phyloP scores from a whole-genome alignment of 345 rosid genomes.

The Chamaenerion angustifolium region DNA sequence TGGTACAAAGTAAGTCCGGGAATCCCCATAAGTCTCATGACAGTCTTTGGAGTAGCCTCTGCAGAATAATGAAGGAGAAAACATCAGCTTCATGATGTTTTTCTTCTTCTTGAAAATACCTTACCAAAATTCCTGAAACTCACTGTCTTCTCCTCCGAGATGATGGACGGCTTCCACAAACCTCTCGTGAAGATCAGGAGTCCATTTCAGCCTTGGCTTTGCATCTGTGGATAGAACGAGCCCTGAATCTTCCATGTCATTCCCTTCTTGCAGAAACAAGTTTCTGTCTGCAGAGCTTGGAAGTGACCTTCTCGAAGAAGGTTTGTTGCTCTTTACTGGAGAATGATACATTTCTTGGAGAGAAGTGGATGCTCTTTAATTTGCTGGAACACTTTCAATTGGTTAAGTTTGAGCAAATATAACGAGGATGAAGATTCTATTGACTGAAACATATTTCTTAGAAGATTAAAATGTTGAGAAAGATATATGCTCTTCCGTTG shows the following conservation, averaged over 20 bases:
- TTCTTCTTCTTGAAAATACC: too few relatives aligned
- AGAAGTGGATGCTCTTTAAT: too few relatives aligned
- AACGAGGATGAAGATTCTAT: constrained; percentile 21
- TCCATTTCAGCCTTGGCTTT: constrained; percentile 23
- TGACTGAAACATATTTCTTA: constrained; percentile 27
- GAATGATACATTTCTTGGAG: constrained; percentile 46
- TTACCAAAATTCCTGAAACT: background rate
- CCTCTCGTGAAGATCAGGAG: constrained; percentile 19
- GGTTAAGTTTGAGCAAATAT: constrained; percentile 23
- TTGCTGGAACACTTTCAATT: background rate
- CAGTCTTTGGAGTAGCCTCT: constrained; percentile 27
- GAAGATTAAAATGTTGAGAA: constrained; percentile 8
- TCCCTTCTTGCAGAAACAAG: constrained; percentile 68
- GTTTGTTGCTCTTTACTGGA: constrained; percentile 58
- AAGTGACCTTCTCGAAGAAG: constrained; percentile 54
- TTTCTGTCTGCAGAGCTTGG: constrained; percentile 42
- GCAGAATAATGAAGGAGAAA: constrained; percentile 3
- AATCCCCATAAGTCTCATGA: constrained; percentile 26
- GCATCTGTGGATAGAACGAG: constrained; percentile 31
- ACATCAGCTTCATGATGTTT: background rate
- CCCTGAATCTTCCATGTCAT: constrained; percentile 80
- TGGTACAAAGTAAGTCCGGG: constrained; percentile 27
- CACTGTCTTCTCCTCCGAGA: constrained; percentile 25
- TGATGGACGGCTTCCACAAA: constrained; percentile 21
- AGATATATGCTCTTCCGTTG: constrained; percentile 17